Evolutionary conservation across 2,329 filamentous ascomycete species (phyloP).

Genomic region (Amesomyces nigricolor): DNA sequence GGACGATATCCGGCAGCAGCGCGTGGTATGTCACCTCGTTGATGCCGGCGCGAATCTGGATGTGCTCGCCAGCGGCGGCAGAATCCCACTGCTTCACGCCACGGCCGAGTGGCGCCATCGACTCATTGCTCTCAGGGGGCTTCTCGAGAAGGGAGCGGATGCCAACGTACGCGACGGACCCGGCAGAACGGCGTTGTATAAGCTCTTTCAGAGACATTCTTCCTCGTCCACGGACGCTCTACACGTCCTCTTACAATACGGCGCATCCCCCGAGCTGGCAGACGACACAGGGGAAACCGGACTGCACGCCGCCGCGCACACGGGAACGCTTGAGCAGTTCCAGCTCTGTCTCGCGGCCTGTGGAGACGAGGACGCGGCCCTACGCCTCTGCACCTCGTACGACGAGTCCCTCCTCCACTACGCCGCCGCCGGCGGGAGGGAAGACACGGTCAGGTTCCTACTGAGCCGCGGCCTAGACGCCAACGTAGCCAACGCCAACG

Average conservation of each 20-base stretch:
- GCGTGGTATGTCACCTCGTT: constrained; percentile 19
- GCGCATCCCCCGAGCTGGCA: constrained; percentile 17
- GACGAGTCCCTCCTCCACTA: constrained; percentile 30
- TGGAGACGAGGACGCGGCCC: not conserved
- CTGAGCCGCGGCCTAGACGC: constrained; percentile 21
- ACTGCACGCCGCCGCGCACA: constrained; percentile 19
- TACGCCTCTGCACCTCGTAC: constrained; percentile 17
- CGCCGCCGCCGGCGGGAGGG: constrained; percentile 26
- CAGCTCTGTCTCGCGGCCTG: constrained; percentile 20
- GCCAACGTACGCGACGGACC: constrained; percentile 15
- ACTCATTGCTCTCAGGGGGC: constrained; percentile 21
- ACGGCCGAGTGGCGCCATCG: constrained; percentile 10
- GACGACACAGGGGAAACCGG: constrained; percentile 26
- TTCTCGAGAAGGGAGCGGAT: constrained; percentile 28
- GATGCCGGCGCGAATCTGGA: constrained; percentile 25
- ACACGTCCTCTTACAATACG: constrained; percentile 22
- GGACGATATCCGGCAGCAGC: constrained; percentile 1
- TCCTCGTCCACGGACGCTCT: constrained; percentile 19
- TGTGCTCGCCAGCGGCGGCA: not conserved
- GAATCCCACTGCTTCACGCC: constrained; percentile 6
- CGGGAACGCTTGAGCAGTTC: constrained; percentile 19
- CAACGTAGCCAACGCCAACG: constrained; percentile 23
- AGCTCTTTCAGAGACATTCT: not conserved
- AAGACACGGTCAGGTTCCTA: constrained; percentile 23
- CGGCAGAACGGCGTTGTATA: constrained; percentile 25